Evolutionary conservation across 106 monocot genomes (phyloP).

Genomic region (Allium sativum): DNA sequence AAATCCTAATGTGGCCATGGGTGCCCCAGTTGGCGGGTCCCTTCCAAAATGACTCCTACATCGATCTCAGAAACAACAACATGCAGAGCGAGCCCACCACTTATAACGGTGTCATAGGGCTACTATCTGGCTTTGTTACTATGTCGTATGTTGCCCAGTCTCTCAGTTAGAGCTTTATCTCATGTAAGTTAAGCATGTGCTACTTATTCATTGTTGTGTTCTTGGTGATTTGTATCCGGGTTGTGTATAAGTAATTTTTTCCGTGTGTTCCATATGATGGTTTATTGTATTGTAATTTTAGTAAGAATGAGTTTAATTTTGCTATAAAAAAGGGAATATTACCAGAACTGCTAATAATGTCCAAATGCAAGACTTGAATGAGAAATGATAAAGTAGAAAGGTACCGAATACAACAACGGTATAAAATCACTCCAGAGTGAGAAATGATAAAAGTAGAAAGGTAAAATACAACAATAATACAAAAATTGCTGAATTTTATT

Average conservation of each 20-base stretch:
- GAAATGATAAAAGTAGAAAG: too few relatives aligned
- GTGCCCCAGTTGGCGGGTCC: constrained; percentile 86
- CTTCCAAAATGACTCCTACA: constrained; percentile 65
- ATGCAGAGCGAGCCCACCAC: constrained; percentile 86
- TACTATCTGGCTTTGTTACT: constrained; percentile 68
- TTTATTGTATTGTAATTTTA: too few relatives aligned
- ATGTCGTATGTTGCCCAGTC: constrained; percentile 44
- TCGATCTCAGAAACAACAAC: constrained; percentile 56
- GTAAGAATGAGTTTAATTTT: too few relatives aligned
- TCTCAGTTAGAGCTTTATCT: constrained; percentile 13
- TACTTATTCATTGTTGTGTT: neutral
- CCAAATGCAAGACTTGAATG: too few relatives aligned
- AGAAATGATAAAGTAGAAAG: too few relatives aligned
- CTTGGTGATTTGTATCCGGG: neutral
- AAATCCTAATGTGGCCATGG: constrained; percentile 71
- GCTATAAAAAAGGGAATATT: too few relatives aligned
- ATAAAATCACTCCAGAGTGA: too few relatives aligned
- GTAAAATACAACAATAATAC: too few relatives aligned
- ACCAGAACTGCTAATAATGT: too few relatives aligned
- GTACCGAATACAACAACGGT: too few relatives aligned
- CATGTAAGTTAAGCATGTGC: neutral
- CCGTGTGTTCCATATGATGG: too few relatives aligned
- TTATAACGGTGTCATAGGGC: constrained; percentile 61
- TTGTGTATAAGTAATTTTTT: constrained; percentile 4
- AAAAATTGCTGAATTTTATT: too few relatives aligned